Base-by-base conservation (phyloP, 2,329 filamentous ascomycete species). In the Shiraia bambusicola region DNA sequence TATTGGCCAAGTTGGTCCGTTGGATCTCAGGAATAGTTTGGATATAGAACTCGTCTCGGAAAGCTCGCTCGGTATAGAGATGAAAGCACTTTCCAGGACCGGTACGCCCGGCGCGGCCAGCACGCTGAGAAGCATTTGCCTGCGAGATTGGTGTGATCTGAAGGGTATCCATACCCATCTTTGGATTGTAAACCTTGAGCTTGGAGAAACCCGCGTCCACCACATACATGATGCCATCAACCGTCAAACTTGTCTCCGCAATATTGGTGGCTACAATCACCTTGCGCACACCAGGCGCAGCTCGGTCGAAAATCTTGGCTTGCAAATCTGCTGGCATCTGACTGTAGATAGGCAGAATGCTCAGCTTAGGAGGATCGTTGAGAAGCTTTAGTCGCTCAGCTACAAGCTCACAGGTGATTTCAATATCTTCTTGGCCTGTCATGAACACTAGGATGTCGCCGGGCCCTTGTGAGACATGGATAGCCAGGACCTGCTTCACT, bases 231-330 rank as follows among this genome's bases (percentile, higher is more conserved):
- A 98, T 98, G 53, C 93, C 93, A 63, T 98, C 93, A 5, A 98
- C 93, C 0, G 93, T 98, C 72, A 98, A 76, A 76, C 90, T 95
- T 0, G 93, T 98, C 69, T 98, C 93, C 2, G 93, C 93, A 69
- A 98, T 98, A 61, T 98, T 98, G 24, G 93, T 98, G 1, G 94
- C 93, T 28, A 98, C 92, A 51, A 98, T 95, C 59, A 95, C 94
- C 66, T 98, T 98, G 44, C 93, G 84, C 4, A 95, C 91, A 1
- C 93, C 93, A 0, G 91, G 86, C 2, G 88, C 77, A 2, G 94
- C 93, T 52, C 85, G 83, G 63, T 98, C 92, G 59, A 98, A 98
- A 52, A 98, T 98, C 70, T 94, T 97, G 45, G 93, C 89, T 69
- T 98, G 94, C 26, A 98, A 75, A 67, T 98, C 94, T 25, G 93